Percentiles rank a stretch among this genome's conserved stretches.
Conservation (phyloP, 495 filamentous ascomycete genomes). For the Aspergillus biplanus region DNA sequence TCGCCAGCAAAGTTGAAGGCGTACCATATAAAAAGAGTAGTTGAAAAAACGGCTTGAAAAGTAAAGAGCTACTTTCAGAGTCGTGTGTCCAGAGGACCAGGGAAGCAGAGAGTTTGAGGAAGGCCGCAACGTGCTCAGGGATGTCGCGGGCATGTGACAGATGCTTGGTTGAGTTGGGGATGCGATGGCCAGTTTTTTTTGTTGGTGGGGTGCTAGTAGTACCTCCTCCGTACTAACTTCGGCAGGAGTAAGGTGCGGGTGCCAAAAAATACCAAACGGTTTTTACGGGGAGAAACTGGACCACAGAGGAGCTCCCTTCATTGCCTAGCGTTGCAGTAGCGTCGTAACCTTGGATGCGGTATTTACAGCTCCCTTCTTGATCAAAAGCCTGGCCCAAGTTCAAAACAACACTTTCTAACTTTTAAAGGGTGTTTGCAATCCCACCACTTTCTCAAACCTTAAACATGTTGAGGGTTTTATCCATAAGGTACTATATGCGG, state of each 20-base stretch:
- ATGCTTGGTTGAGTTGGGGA: conserved; percentile 13
- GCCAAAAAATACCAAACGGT: not conserved
- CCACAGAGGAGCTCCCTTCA: not conserved
- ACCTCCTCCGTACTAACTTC: not conserved
- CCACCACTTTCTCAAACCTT: no score
- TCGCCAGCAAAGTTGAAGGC: conserved; percentile 9
- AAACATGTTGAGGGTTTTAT: no score
- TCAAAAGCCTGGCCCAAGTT: not conserved
- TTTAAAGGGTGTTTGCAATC: not conserved
- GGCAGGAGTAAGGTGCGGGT: not conserved
- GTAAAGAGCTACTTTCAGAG: not conserved
- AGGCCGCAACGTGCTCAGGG: conserved; percentile 12
- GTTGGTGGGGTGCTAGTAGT: conserved; percentile 7
- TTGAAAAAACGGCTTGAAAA: not conserved
- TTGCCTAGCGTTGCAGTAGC: not conserved
- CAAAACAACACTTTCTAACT: not conserved
- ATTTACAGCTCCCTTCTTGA: not conserved
- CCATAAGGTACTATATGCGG: not conserved
- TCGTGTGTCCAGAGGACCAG: not conserved
- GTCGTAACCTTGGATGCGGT: not conserved
- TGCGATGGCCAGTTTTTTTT: conserved; percentile 9
- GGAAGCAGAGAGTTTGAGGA: conserved; percentile 1
- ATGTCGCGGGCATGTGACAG: conserved; percentile 19
- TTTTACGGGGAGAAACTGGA: not conserved
- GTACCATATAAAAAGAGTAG: not conserved